Base-by-base conservation (phyloP, 2,329 filamentous ascomycete genomes). In the Chalara sp. region DNA sequence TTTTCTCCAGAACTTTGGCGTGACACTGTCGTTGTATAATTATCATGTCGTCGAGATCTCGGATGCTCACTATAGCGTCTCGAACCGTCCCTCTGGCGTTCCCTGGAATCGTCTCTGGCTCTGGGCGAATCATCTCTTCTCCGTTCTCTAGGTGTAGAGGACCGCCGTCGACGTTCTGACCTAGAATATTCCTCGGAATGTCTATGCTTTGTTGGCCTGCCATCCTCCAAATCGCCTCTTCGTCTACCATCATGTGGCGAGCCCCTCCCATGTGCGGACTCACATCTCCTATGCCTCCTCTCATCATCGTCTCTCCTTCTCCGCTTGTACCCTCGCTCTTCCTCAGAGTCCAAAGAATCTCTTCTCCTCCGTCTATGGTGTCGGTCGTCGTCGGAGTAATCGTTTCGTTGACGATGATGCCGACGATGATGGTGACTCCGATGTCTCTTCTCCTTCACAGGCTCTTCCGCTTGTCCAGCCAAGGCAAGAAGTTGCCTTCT, bases 401-500 rank as follows among this genome's bases (percentile, higher is more conserved):
- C 62, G n/a, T n/a, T n/a, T 10, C 35, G 35, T 10, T 37, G n/a
- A n/a, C 35, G 35, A 37, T 37, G 35, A n/a, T 37, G 35, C 21
- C 21, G 21, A 43, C 65, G 67, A 57, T 70, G 68, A 32, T 60
- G 49, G 51, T 68, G 68, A 53, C 72, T 70, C 52, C 70, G 69
- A 53, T 63, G 65, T 48, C 67, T 72, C 33, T 74, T 70, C 46
- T 68, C 73, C 53, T 74, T 74, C 44, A 67, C 69, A 1, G 50
- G 70, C 5, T 75, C 71, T 11, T 78, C 76, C 1, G 69, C 72
- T 43, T 80, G 74, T 0, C 81, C 81, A 68, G 83, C 82, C 7
- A 78, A 75, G 0, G 79, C 77, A 30, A 93, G 74, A 32, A 95
- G 66, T 62, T 87, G 81, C 53, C 78, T 74, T 56, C 84, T 75